A percentile compares a stretch with the other conserved stretches of the same genome.
Evolutionary conservation across 352 stramenopile genomes (phyloP).

Genomic region (Phytophthora lateralis): DNA sequence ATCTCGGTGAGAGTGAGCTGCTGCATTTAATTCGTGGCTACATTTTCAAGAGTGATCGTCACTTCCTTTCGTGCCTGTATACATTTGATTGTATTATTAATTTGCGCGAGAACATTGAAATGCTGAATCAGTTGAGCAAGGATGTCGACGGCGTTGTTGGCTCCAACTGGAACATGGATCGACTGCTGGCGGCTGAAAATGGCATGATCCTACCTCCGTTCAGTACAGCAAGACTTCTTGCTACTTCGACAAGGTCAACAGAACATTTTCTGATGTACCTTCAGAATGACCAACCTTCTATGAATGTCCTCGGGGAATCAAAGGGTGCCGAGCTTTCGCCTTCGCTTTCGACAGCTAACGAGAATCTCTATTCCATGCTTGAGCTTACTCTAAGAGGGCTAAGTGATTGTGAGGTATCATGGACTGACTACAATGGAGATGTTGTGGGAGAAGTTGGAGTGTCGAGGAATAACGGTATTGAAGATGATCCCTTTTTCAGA

Average conservation of each 20-base stretch:
- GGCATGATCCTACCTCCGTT: slow-evolving; percentile 80
- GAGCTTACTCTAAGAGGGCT: slow-evolving; percentile 74
- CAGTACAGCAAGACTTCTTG: slow-evolving; percentile 78
- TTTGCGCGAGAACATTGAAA: slow-evolving; percentile 56
- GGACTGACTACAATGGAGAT: slow-evolving; percentile 77
- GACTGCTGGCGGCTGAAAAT: slow-evolving; percentile 47
- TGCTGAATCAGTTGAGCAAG: slow-evolving; percentile 42
- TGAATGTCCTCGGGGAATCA: slow-evolving; percentile 6
- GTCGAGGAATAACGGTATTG: slow-evolving; percentile 19
- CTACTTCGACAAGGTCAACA: slow-evolving; percentile 63
- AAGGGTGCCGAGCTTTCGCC: slow-evolving; percentile 3
- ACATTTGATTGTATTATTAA: slow-evolving; percentile 82
- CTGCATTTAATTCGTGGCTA: slow-evolving; percentile 75
- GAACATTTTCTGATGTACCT: slow-evolving; percentile 90
- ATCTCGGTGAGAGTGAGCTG: slow-evolving; percentile 73
- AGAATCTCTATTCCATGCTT: slow-evolving; percentile 89
- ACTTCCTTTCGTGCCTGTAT: slow-evolving; percentile 81
- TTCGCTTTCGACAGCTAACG: slow-evolving; percentile 67
- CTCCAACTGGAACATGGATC: slow-evolving; percentile 54
- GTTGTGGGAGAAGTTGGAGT: slow-evolving; percentile 27
- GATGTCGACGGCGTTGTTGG: slow-evolving; percentile 50
- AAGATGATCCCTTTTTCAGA: slow-evolving; percentile 48
- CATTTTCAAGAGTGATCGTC: slow-evolving; percentile 78
- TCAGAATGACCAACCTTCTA: slow-evolving; percentile 39
- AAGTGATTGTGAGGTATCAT: slow-evolving; percentile 86